Conservation (phyloP, 495 filamentous ascomycete species). For the Tricharina praecox region DNA sequence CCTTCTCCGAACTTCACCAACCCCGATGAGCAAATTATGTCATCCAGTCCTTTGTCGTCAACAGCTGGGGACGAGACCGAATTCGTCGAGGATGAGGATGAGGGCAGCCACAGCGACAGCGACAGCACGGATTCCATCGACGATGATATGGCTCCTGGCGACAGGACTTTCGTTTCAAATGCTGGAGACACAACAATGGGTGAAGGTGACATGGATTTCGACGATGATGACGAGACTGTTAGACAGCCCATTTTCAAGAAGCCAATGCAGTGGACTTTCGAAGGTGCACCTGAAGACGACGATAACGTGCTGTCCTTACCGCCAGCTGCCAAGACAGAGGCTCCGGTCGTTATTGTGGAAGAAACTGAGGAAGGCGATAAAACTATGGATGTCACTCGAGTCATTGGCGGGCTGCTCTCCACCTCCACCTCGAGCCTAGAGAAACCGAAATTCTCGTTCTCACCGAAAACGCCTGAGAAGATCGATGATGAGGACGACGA, state of each 20-base stretch:
- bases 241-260: conserved; percentile 7
- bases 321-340: background rate
- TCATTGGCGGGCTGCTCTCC: background rate
- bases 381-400: background rate
- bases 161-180: conserved; percentile 50
- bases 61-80: conserved; percentile 45
- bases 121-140: conserved; percentile 36
- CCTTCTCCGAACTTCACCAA: conserved; percentile 44
- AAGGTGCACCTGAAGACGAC: conserved; percentile 7
- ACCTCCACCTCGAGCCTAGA: background rate
- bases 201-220: conserved; percentile 12
- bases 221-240: conserved; percentile 7
- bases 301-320: background rate
- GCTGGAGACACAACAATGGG: conserved; percentile 38
- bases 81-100: conserved; percentile 29
- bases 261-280: conserved; percentile 18
- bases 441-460: conserved; percentile 18
- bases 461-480: conserved; percentile 2
- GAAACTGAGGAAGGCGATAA: background rate
- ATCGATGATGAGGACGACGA: conserved; percentile 36
- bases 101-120: conserved; percentile 27
- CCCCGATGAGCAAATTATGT: conserved; percentile 46
- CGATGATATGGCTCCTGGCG: conserved; percentile 56
- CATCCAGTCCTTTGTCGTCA: conserved; percentile 64
- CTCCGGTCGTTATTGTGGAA: background rate